Percentiles rank a stretch among this genome's conserved stretches.
Evolutionary conservation across 495 filamentous ascomycete species (phyloP).

Genomic region (Penicillium cinerascens): DNA sequence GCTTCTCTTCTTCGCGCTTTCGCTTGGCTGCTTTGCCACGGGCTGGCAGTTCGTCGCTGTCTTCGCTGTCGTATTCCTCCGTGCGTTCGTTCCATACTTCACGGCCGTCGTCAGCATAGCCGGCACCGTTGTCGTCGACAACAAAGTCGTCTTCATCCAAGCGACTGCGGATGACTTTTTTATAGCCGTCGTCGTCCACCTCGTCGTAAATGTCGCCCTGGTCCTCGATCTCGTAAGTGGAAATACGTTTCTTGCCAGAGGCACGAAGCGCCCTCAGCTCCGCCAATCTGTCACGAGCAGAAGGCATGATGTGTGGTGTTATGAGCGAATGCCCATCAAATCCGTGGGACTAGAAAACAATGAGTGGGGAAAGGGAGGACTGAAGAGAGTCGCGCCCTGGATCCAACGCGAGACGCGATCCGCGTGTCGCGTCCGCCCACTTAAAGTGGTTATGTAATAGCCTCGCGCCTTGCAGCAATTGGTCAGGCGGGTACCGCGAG

Average conservation of each 20-base stretch:
- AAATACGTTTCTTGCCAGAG: slow-evolving; percentile 83
- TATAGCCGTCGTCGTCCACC: slow-evolving; percentile 95
- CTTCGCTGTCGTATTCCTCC: slow-evolving; percentile 54
- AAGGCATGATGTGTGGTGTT: slow-evolving; percentile 31
- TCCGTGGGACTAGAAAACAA: slow-evolving; percentile 8
- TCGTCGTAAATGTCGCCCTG: slow-evolving; percentile 88
- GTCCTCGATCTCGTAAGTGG: slow-evolving; percentile 84
- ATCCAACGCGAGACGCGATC: slow-evolving; percentile 3
- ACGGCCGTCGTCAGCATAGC: slow-evolving; percentile 94
- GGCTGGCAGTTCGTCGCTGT: slow-evolving; percentile 63
- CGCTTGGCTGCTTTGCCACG: slow-evolving; percentile 75
- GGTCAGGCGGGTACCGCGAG: no score
- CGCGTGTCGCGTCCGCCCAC: slow-evolving; percentile 1
- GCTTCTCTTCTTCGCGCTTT: slow-evolving; percentile 84
- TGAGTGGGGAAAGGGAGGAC: slow-evolving; percentile 20
- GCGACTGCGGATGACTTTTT: slow-evolving; percentile 85
- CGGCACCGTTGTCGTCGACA: slow-evolving; percentile 88
- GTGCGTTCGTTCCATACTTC: slow-evolving; percentile 86
- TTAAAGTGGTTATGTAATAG: slow-evolving; percentile 10
- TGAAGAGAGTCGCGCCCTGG: slow-evolving; percentile 13
- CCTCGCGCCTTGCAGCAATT: background rate
- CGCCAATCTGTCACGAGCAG: slow-evolving; percentile 53
- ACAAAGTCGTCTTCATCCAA: slow-evolving; percentile 96
- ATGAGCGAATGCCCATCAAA: slow-evolving; percentile 18
- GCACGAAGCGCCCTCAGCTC: slow-evolving; percentile 82